These are phyloP conservation scores for Globisporangium perplexum DNA, from an alignment of 352 stramenopile genomes.

Conservation along the genomic window DNA sequence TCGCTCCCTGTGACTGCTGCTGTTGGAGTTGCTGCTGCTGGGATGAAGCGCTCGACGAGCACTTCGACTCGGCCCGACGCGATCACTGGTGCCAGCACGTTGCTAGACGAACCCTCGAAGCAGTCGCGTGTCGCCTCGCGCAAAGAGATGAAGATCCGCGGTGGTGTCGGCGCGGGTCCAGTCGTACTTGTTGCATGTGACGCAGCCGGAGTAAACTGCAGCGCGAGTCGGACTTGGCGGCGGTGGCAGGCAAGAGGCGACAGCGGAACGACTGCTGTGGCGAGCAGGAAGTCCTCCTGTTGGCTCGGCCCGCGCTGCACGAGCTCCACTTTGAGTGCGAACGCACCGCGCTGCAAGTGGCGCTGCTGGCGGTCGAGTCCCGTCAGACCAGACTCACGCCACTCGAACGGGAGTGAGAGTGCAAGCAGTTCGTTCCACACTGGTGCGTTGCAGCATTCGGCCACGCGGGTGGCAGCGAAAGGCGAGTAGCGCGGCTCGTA, in stretches of 20 bases:
- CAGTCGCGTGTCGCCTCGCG: constrained; percentile 9
- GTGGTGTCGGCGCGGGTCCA: not conserved
- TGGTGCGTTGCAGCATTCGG: constrained; percentile 25
- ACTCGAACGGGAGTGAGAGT: constrained; percentile 41
- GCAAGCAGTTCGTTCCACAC: constrained; percentile 70
- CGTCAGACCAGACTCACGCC: constrained; percentile 15
- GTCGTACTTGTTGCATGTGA: not conserved
- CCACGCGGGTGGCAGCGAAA: constrained; percentile 59
- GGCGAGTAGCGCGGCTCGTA: constrained; percentile 53
- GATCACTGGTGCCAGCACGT: not conserved
- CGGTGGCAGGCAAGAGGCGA: constrained; percentile 11
- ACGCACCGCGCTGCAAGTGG: not conserved
- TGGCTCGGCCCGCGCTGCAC: constrained; percentile 53
- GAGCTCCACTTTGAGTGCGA: constrained; percentile 44
- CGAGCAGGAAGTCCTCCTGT: constrained; percentile 56
- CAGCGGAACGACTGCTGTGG: constrained; percentile 23
- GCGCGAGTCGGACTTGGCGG: constrained; percentile 21
- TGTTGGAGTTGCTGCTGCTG: not conserved
- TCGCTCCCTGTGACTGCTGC: not conserved
- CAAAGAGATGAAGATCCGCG: constrained; percentile 17
- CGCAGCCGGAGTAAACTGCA: constrained; percentile 16
- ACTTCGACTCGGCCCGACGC: constrained; percentile 16
- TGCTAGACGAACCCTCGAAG: not conserved
- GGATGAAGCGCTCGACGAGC: constrained; percentile 14
- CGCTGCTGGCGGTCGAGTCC: not conserved